phyloP scores from a whole-genome alignment of 345 rosid species.

The Aquilaria malaccensis region DNA sequence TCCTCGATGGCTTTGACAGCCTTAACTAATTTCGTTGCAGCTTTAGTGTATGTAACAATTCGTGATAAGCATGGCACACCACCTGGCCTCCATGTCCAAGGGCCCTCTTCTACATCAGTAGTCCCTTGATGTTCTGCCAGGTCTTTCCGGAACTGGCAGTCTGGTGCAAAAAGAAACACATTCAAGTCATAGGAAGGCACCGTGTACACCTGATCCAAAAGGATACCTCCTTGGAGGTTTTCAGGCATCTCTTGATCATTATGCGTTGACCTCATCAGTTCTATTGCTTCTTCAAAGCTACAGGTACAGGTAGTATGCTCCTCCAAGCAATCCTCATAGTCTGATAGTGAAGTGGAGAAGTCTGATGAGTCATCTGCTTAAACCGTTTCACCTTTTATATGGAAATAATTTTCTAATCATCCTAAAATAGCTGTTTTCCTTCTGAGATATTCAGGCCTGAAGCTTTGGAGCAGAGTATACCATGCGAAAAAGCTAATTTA shows the following conservation, averaged over 20 bases:
- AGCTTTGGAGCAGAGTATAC: slow-evolving; percentile 26
- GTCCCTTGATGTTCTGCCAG: slow-evolving; percentile 64
- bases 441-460: slow-evolving; percentile 35
- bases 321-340: slow-evolving; percentile 56
- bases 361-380: slow-evolving; percentile 35
- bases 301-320: slow-evolving; percentile 23
- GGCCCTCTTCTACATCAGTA: slow-evolving; percentile 57
- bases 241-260: slow-evolving; percentile 51
- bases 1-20: slow-evolving; percentile 71
- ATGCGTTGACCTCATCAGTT: slow-evolving; percentile 40
- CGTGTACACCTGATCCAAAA: slow-evolving; percentile 49
- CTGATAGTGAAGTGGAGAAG: slow-evolving; percentile 38
- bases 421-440: slow-evolving; percentile 47
- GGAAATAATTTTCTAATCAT: slow-evolving; percentile 51
- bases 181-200: slow-evolving; percentile 44
- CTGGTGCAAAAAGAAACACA: slow-evolving; percentile 59
- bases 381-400: slow-evolving; percentile 42
- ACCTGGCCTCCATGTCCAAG: slow-evolving; percentile 56
- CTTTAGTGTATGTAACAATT: slow-evolving; percentile 47
- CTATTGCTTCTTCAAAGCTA: slow-evolving; percentile 63
- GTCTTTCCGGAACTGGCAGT: slow-evolving; percentile 59
- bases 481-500: slow-evolving; percentile 23
- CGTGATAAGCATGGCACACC: slow-evolving; percentile 36
- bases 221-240: slow-evolving; percentile 64
- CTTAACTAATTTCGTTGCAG: slow-evolving; percentile 74